Percentiles rank a stretch among this genome's conserved stretches.
Conservation (phyloP, 495 filamentous ascomycete species). For the Letharia lupina region DNA sequence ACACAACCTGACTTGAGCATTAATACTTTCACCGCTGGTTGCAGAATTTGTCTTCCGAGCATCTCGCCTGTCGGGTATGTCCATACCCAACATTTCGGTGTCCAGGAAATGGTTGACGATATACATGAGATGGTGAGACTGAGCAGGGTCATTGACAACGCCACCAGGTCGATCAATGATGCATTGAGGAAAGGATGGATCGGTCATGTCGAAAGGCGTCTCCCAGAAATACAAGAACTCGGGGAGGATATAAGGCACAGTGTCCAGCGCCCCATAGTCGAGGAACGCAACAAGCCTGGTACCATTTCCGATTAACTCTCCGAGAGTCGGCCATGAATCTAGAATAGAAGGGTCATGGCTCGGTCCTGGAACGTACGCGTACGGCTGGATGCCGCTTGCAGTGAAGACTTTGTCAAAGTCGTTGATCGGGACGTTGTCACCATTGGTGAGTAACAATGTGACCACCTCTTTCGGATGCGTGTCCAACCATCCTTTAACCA, state of each 20-base stretch:
- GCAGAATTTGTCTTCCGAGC: slow-evolving; percentile 50
- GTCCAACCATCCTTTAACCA: slow-evolving; percentile 57
- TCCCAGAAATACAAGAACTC: slow-evolving; percentile 68
- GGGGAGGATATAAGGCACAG: slow-evolving; percentile 52
- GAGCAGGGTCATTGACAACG: slow-evolving; percentile 26
- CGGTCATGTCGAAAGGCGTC: slow-evolving; percentile 54
- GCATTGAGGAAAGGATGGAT: slow-evolving; percentile 42
- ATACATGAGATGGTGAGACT: slow-evolving; percentile 43
- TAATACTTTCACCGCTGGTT: slow-evolving; percentile 46
- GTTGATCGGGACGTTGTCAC: slow-evolving; percentile 42
- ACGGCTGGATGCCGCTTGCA: slow-evolving; percentile 45
- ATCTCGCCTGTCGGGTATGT: slow-evolving; percentile 47
- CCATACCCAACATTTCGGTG: slow-evolving; percentile 38
- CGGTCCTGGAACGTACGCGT: slow-evolving; percentile 45
- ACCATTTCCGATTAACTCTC: slow-evolving; percentile 50
- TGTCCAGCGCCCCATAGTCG: slow-evolving; percentile 43
- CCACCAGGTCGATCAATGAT: slow-evolving; percentile 49
- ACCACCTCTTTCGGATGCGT: slow-evolving; percentile 57
- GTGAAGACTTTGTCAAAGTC: slow-evolving; percentile 47
- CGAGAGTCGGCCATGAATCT: slow-evolving; percentile 54
- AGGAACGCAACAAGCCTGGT: slow-evolving; percentile 57
- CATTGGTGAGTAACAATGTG: slow-evolving; percentile 61
- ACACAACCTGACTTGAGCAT: slow-evolving; percentile 47
- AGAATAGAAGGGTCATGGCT: slow-evolving; percentile 27
- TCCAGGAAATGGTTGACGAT: slow-evolving; percentile 44